These are phyloP conservation scores for Fermentozyma sake DNA, from an alignment of 1,139 yeast genomes.

Conservation along the genomic window DNA sequence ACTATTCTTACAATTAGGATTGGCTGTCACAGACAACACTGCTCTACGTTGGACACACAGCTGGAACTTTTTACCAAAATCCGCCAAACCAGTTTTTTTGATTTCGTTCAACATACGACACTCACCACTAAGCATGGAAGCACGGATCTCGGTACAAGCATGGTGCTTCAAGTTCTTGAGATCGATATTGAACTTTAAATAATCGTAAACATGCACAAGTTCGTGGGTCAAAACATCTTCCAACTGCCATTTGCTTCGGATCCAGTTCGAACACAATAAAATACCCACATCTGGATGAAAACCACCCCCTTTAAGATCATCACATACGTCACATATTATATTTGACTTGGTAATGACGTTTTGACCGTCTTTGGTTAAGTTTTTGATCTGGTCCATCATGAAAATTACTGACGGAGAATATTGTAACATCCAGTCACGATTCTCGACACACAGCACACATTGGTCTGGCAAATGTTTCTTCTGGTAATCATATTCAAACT, in stretches of 20 bases:
- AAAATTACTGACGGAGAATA: constrained; percentile 85
- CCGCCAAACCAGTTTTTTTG: constrained; percentile 55
- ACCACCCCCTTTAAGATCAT: constrained; percentile 86
- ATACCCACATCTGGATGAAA: constrained; percentile 89
- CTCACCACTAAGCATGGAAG: constrained; percentile 90
- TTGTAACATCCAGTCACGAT: constrained; percentile 72
- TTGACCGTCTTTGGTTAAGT: constrained; percentile 30
- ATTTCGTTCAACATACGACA: constrained; percentile 89
- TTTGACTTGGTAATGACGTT: constrained; percentile 24
- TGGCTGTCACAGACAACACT: constrained; percentile 72
- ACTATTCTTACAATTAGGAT: constrained; percentile 71
- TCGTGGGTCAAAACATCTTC: constrained; percentile 94
- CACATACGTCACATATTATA: constrained; percentile 81
- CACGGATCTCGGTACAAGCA: constrained; percentile 95
- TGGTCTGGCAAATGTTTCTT: constrained; percentile 43
- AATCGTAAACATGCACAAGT: constrained; percentile 89
- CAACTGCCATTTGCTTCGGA: constrained; percentile 72
- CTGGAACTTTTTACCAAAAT: constrained; percentile 81
- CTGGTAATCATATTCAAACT: constrained; percentile 55
- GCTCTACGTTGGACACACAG: constrained; percentile 89
- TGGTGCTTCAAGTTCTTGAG: constrained; percentile 84
- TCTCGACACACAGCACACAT: constrained; percentile 66
- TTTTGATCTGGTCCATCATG: constrained; percentile 79
- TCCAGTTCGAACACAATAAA: constrained; percentile 79
- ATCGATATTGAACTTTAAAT: constrained; percentile 80